Evolutionary conservation across 2,329 filamentous ascomycete species (phyloP), one percentile per base, ranked within the genome.

Genomic region (Pyricularia grisea): DNA sequence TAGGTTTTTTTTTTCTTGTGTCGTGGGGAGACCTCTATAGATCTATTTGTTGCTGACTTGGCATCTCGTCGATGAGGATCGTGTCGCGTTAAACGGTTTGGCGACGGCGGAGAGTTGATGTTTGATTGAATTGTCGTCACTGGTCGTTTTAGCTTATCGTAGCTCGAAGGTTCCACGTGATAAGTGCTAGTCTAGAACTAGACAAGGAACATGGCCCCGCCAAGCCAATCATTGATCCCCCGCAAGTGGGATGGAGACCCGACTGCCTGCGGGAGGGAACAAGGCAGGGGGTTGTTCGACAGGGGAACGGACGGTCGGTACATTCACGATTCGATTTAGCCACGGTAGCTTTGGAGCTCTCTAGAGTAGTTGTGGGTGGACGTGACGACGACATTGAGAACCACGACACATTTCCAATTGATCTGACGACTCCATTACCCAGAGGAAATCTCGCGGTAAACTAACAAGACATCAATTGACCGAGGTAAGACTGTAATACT

Each of bases 1-100:
- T 55, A 17, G 11, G 3, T 42, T 12, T 17, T 14, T 69, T 74
- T 73, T 73, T 74, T 74, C 31, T 33, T 33, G 28, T 23, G 14
- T 65, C 61, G 28, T 11, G 10, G 25, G 10, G 25, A 33, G 61
- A 33, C 28, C 31, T 20, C 11, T 65, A 23, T 65, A 33, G 28
- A 27, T 11, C 63, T 17, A 17, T 23, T 65, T 3, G 63, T 33
- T n/a, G 42, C 42, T 55, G 42, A 55, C 11, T 55, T 55, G 42
- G 42, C 42, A 55, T 55, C 20, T 55, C 42, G 42, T 55, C 42
- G 42, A 55, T 55, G 42, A 55, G 31, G 42, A 55, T 55, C 9
- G 42, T 55, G 42, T n/a, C 42, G 20, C 42, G 42, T n/a, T n/a
- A 55, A 55, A 20, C 17, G 4, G 12, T 42, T 55, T 55, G 42